Conservation (phyloP, 192 early-diverging fungal species). For the Phycomyces blakesleeanus region DNA sequence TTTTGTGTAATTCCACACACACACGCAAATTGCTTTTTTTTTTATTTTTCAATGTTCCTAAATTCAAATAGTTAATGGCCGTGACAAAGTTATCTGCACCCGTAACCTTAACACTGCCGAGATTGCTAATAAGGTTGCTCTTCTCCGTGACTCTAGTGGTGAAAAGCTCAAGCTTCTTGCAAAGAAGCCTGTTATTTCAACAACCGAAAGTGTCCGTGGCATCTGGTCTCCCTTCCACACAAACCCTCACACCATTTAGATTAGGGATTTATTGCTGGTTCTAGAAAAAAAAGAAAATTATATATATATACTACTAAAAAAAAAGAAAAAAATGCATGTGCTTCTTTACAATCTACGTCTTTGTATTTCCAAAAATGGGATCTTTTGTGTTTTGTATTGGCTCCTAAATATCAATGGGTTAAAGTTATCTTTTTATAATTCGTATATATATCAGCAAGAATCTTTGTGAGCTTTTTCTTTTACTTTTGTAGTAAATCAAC, state of each 20-base stretch:
- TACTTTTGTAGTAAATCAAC: too few species aligned
- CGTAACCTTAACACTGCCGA: constrained; percentile 56
- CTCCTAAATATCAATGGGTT: too few species aligned
- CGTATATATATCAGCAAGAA: too few species aligned
- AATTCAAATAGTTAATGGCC: constrained; percentile 50
- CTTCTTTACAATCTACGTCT: too few species aligned
- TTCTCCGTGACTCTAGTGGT: constrained; percentile 65
- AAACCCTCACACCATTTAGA: constrained; percentile 60
- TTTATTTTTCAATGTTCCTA: too few species aligned
- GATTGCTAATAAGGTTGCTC: constrained; percentile 58
- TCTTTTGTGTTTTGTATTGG: too few species aligned
- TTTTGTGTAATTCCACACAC: neutral
- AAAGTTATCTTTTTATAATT: too few species aligned
- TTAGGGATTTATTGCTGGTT: neutral
- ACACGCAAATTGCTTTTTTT: too few species aligned
- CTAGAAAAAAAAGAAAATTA: neutral
- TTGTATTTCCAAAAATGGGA: too few species aligned
- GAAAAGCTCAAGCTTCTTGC: constrained; percentile 51
- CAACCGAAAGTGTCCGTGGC: constrained; percentile 73
- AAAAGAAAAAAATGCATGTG: neutral
- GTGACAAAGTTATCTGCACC: constrained; percentile 63
- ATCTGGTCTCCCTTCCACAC: constrained; percentile 83
- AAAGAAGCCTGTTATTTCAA: constrained; percentile 72
- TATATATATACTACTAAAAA: neutral
- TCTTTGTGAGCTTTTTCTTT: too few species aligned